Evolutionary conservation across 768 basidiomycete genomes (phyloP), one percentile per base, ranked within the genome.

Genomic region (Hericium erinaceus): DNA sequence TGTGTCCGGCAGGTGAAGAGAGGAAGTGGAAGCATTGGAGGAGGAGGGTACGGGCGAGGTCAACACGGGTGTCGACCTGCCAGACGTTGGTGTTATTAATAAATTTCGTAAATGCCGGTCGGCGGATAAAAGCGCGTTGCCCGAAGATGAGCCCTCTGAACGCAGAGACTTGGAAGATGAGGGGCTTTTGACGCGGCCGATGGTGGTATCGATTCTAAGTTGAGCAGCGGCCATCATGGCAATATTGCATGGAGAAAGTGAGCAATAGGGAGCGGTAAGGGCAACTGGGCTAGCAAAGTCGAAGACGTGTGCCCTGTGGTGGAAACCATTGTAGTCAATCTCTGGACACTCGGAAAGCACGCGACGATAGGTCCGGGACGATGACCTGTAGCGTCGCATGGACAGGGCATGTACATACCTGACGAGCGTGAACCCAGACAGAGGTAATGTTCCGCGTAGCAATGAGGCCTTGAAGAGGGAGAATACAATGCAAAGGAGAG

Each of bases 161-260:
- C 57, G 46, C 15, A 54, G 59, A 33, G 46, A 62, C 64, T 56
- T 58, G 58, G 60, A 44, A 13, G 65, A 64, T 4, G 67, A 64
- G 18, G 62, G 58, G 33, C 62, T 63, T 28, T 64, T 54, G 37
- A 58, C 48, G 18, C 57, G 62, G 18, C 55, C 65, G 26, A 69
- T 51, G 39, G 69, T 69, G 37, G 71, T 72, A 56, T 71, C 70
- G 60, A 72, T 72, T 37, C 64, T 64, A 48, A 72, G 70, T 39
- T 59, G 64, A 44, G 65, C 37, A 52, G 65, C 57, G 39, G 67
- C 65, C 68, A 69, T 69, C 20, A 55, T 50, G 52, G 41, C 55
- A 16, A 57, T 48, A 57, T 57, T 49, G 40, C 62, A 63, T 63
- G 62, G 46, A 63, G 39, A 57, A 51, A 57, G 53, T 26, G 60